Evolutionary conservation across 768 basidiomycete species (phyloP).

Genomic region (Collybia mongolica): DNA sequence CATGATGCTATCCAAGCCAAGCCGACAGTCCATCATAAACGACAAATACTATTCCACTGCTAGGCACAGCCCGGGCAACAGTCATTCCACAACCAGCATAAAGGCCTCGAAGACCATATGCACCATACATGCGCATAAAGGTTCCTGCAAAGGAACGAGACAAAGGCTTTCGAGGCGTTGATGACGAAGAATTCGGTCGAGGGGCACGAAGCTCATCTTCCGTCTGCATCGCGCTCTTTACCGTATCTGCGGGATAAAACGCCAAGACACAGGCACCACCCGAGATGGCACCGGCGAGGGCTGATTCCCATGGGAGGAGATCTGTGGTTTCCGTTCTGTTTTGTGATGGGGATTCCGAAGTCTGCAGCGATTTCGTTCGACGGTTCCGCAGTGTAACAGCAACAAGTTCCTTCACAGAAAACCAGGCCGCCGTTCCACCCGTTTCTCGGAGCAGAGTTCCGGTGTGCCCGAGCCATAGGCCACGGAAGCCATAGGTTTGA

Average conservation of each 20-base stretch:
- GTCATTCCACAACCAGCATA: slow-evolving; percentile 96
- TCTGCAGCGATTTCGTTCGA: slow-evolving; percentile 20
- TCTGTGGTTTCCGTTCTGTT: slow-evolving; percentile 31
- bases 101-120: slow-evolving; percentile 77
- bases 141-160: slow-evolving; percentile 50
- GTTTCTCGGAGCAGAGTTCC: slow-evolving; percentile 93
- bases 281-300: slow-evolving; percentile 82
- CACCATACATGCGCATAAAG: slow-evolving; percentile 66
- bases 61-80: slow-evolving; percentile 79
- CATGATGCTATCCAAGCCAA: no score
- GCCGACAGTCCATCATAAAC: slow-evolving; percentile 76
- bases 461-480: slow-evolving; percentile 96
- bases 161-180: slow-evolving; percentile 25
- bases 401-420: slow-evolving; percentile 81
- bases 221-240: slow-evolving; percentile 95
- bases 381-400: slow-evolving; percentile 57
- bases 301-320: slow-evolving; percentile 79
- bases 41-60: slow-evolving; percentile 89
- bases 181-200: neutral
- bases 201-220: slow-evolving; percentile 77
- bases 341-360: no score
- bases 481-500: slow-evolving; percentile 61
- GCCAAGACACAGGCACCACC: slow-evolving; percentile 84
- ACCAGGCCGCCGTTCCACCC: slow-evolving; percentile 91
- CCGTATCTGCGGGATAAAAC: slow-evolving; percentile 93